phyloP scores from a whole-genome alignment of 108 stramenopile species.

The Pseudonitzschia pungens region DNA sequence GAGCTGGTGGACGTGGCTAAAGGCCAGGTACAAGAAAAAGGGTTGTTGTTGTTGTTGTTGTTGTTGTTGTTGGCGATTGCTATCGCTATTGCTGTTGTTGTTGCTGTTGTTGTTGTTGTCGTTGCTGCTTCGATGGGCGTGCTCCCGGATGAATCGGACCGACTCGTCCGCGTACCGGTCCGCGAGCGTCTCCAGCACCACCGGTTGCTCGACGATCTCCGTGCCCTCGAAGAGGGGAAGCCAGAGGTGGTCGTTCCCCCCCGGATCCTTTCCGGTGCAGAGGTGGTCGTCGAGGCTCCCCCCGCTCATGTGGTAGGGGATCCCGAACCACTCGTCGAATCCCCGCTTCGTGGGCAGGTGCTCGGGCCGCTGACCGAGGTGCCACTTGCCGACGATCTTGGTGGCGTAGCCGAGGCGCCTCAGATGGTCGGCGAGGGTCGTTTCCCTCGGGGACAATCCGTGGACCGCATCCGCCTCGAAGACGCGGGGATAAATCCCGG shows the following conservation, averaged over 20 bases:
- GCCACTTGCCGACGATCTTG: constrained; percentile 81
- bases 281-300: constrained; percentile 61
- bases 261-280: constrained; percentile 52
- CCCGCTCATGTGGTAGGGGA: constrained; percentile 76
- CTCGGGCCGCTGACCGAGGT: constrained; percentile 58
- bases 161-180: constrained; percentile 40
- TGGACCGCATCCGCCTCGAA: constrained; percentile 53
- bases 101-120: not conserved
- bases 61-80: not conserved
- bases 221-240: constrained; percentile 54
- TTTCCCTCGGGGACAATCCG: constrained; percentile 62
- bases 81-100: not conserved
- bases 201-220: constrained; percentile 64
- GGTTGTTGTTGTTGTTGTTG: constrained; percentile 23
- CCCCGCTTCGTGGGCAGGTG: constrained; percentile 73
- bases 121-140: no score
- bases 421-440: constrained; percentile 58
- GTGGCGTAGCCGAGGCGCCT: constrained; percentile 63
- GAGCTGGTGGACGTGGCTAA: constrained; percentile 71
- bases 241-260: constrained; percentile 37
- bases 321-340: constrained; percentile 79
- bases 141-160: constrained; percentile 32
- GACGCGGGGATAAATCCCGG: constrained; percentile 60
- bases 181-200: constrained; percentile 45
- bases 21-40: constrained; percentile 67